These are phyloP conservation scores for Thelonectria discophora DNA, from an alignment of 2,329 filamentous ascomycete species.

Conservation along the genomic window DNA sequence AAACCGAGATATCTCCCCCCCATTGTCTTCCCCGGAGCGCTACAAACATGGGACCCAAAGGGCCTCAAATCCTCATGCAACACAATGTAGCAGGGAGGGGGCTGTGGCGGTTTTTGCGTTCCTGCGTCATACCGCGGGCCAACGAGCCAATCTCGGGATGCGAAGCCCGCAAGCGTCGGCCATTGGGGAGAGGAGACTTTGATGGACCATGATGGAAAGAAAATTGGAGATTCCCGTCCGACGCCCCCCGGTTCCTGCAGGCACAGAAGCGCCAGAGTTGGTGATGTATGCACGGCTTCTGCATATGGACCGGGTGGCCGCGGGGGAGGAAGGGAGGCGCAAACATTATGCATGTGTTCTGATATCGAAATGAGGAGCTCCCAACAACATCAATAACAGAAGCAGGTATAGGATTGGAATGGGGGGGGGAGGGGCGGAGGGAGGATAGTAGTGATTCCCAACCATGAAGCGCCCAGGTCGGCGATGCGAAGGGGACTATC, in stretches of 20 bases:
- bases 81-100: too few relatives aligned
- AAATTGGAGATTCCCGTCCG: too few relatives aligned
- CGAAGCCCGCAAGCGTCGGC: too few relatives aligned
- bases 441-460: too few relatives aligned
- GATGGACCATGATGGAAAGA: too few relatives aligned
- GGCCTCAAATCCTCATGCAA: constrained; percentile 17
- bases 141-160: too few relatives aligned
- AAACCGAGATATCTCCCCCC: constrained; percentile 32
- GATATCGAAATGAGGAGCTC: not conserved
- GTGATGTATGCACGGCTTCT: constrained; percentile 25
- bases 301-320: constrained; percentile 23
- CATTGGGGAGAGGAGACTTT: too few relatives aligned
- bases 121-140: not conserved
- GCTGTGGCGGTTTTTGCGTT: not conserved
- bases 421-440: constrained; percentile 11
- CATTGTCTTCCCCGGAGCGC: constrained; percentile 17
- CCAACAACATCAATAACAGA: too few relatives aligned
- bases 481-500: constrained; percentile 8
- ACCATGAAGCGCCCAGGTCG: constrained; percentile 9
- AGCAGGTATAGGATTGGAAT: too few relatives aligned
- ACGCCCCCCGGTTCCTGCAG: too few relatives aligned
- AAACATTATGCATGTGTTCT: too few relatives aligned
- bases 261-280: constrained; percentile 26
- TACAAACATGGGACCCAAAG: constrained; percentile 6
- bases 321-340: too few relatives aligned